Conservation (phyloP, 352 stramenopile genomes). For the Globisporangium parvum region DNA sequence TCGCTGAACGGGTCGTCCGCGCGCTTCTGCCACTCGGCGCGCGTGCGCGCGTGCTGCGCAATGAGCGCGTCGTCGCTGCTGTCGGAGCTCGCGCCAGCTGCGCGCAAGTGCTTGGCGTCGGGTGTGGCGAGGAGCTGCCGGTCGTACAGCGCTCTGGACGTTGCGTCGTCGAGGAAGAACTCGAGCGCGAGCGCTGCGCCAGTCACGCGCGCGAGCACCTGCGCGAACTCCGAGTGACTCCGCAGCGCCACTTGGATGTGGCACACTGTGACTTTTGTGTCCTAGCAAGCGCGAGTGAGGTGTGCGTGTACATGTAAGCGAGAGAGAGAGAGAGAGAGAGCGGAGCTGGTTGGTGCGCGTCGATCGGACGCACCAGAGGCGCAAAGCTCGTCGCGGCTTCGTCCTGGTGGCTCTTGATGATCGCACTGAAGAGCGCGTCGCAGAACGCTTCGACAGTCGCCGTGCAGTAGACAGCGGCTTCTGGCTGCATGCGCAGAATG, state of each 20-base stretch:
- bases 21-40: conserved; percentile 49
- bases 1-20: conserved; percentile 55
- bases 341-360: neutral
- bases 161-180: conserved; percentile 49
- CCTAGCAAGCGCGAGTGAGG: conserved; percentile 2
- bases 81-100: neutral
- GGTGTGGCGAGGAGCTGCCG: conserved; percentile 31
- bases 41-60: conserved; percentile 33
- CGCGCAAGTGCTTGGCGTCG: conserved; percentile 38
- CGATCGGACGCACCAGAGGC: conserved; percentile 17
- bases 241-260: conserved; percentile 50
- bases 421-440: conserved; percentile 39
- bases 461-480: conserved; percentile 47
- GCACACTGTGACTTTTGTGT: conserved; percentile 47
- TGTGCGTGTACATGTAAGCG: too few relatives aligned
- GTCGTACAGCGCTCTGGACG: conserved; percentile 34
- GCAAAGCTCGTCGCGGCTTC: conserved; percentile 18
- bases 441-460: conserved; percentile 49
- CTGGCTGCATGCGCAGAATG: conserved; percentile 25
- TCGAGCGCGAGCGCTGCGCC: conserved; percentile 30
- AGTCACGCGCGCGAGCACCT: conserved; percentile 28
- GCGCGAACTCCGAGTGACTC: conserved; percentile 30
- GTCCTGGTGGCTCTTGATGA: conserved; percentile 38
- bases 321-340: too few relatives aligned
- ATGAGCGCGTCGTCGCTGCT: conserved; percentile 33